Conservation (phyloP, 768 basidiomycete species). For the Suillus subaureus region DNA sequence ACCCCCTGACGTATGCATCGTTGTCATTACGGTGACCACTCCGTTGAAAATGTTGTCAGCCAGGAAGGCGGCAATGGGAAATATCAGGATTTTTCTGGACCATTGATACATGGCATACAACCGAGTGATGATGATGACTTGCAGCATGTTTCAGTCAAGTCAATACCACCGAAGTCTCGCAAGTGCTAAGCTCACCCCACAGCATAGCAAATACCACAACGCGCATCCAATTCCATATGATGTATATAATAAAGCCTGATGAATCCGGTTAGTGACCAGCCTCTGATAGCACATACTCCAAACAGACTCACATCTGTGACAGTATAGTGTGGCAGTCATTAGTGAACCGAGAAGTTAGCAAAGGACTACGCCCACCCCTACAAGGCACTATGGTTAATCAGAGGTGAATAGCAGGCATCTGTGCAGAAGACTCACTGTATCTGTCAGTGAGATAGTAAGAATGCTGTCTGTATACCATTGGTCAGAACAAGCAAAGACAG, state of each 20-base stretch:
- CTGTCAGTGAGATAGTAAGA: too few relatives aligned
- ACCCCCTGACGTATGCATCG: neutral
- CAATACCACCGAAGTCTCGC: neutral
- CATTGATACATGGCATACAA: neutral
- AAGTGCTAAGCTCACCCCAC: neutral
- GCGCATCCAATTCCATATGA: accelerated
- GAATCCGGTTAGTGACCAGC: neutral
- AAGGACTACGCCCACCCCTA: too few relatives aligned
- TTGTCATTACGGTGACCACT: neutral
- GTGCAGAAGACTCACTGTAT: too few relatives aligned
- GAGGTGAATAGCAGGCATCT: too few relatives aligned
- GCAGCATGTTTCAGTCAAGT: neutral
- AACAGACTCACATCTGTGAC: neutral
- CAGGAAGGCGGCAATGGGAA: neutral
- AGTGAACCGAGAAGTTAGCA: too few relatives aligned
- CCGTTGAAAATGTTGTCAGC: neutral
- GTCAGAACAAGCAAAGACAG: too few relatives aligned
- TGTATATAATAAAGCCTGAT: too few relatives aligned
- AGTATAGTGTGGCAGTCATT: too few relatives aligned
- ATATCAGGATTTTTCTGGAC: neutral
- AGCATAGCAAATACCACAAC: neutral
- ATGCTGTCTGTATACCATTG: too few relatives aligned
- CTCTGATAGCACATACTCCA: neutral
- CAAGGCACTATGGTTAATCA: too few relatives aligned
- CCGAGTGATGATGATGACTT: neutral